These are phyloP conservation scores for Nephelium lappaceum DNA, from an alignment of 345 rosid genomes.

Conservation along the genomic window DNA sequence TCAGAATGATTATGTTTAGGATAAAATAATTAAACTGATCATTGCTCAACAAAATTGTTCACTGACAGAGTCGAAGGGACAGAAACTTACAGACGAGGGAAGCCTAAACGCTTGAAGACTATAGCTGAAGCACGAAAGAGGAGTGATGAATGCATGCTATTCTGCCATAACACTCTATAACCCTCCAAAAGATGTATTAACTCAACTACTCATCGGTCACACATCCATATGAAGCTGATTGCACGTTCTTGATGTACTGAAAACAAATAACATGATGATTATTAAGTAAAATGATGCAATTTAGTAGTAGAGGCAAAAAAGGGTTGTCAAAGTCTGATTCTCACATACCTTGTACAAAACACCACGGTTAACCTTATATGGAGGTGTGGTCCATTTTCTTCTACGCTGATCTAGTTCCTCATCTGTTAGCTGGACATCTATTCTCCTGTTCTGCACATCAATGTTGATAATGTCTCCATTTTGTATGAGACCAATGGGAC, in stretches of 20 bases:
- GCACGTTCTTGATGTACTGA: slow-evolving; percentile 94
- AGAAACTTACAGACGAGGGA: neutral
- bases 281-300: neutral
- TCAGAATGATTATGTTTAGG: neutral
- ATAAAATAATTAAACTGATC: neutral
- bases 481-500: slow-evolving; percentile 85
- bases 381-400: slow-evolving; percentile 76
- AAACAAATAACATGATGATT: slow-evolving; percentile 19
- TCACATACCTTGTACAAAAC: slow-evolving; percentile 69
- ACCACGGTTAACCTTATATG: slow-evolving; percentile 72
- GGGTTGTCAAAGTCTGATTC: neutral
- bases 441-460: slow-evolving; percentile 71
- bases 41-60: neutral
- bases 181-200: neutral
- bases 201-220: slow-evolving; percentile 80
- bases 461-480: slow-evolving; percentile 76
- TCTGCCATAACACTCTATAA: slow-evolving; percentile 17
- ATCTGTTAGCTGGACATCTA: slow-evolving; percentile 63
- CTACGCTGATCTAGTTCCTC: slow-evolving; percentile 72
- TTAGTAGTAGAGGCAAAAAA: neutral
- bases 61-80: neutral
- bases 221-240: slow-evolving; percentile 83
- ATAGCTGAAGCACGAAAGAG: neutral
- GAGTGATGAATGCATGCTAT: neutral
- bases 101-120: neutral